These are phyloP conservation scores for Suillus discolor DNA, from an alignment of 768 basidiomycete species.

Conservation along the genomic window DNA sequence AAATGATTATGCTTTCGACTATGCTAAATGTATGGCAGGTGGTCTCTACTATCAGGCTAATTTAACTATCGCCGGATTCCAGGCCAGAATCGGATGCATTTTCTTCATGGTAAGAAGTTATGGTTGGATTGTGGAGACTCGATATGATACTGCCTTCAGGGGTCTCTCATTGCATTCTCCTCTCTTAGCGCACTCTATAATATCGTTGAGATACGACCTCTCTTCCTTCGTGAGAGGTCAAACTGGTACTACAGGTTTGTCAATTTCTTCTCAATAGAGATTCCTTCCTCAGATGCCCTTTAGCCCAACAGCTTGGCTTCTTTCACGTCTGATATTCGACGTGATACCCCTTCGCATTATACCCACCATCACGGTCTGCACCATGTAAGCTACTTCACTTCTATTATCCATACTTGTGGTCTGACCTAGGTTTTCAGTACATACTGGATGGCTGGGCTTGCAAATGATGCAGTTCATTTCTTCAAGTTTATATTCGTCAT, in stretches of 20 bases:
- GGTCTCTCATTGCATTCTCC: constrained; percentile 89
- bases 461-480: constrained; percentile 75
- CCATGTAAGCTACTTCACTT: constrained; percentile 58
- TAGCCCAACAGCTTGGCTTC: constrained; percentile 88
- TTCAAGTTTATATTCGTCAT: constrained; percentile 96
- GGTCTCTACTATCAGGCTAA: constrained; percentile 86
- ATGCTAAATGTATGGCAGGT: constrained; percentile 41
- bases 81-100: constrained; percentile 88
- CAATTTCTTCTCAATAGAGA: background rate
- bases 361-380: constrained; percentile 84
- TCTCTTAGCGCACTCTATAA: constrained; percentile 90
- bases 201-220: constrained; percentile 76
- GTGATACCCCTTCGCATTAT: constrained; percentile 86
- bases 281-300: constrained; percentile 1
- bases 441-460: constrained; percentile 96
- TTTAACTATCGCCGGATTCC: constrained; percentile 88
- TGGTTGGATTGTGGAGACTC: background rate
- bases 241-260: constrained; percentile 80
- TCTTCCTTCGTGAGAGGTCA: constrained; percentile 91
- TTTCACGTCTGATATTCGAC: constrained; percentile 88
- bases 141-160: constrained; percentile 44
- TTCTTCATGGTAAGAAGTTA: constrained; percentile 76
- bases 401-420: background rate
- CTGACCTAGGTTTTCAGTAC: constrained; percentile 45
- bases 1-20: background rate